Conservation (phyloP, 2,329 filamentous ascomycete genomes). For the Paraconiothyrium brasiliense region DNA sequence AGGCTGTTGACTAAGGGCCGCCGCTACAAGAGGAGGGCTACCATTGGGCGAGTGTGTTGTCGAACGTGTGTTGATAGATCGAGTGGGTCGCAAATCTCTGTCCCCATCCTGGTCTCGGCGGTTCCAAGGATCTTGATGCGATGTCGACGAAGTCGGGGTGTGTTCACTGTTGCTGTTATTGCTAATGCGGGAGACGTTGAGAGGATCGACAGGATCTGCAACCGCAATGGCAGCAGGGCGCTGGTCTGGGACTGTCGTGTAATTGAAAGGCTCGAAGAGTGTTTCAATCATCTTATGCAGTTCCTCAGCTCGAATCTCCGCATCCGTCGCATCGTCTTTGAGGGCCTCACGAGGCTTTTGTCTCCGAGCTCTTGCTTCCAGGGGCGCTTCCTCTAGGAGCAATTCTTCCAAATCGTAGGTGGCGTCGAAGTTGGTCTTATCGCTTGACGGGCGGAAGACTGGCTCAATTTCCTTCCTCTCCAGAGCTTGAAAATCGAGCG, state of each 20-base stretch:
- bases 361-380: slow-evolving; percentile 89
- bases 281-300: slow-evolving; percentile 93
- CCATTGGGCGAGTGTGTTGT: slow-evolving; percentile 59
- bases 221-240: slow-evolving; percentile 56
- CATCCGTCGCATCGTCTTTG: slow-evolving; percentile 92
- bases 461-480: slow-evolving; percentile 90
- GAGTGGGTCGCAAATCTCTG: slow-evolving; percentile 47
- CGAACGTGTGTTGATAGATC: slow-evolving; percentile 50
- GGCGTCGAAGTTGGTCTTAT: slow-evolving; percentile 99
- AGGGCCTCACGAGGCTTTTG: slow-evolving; percentile 93
- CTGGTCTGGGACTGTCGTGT: slow-evolving; percentile 83
- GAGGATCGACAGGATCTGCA: slow-evolving; percentile 40
- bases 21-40: slow-evolving; percentile 54
- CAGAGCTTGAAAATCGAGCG: slow-evolving; percentile 83
- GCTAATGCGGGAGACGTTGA: slow-evolving; percentile 42
- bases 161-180: slow-evolving; percentile 46
- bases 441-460: slow-evolving; percentile 90
- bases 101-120: slow-evolving; percentile 37
- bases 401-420: slow-evolving; percentile 97
- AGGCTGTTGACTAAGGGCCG: slow-evolving; percentile 35
- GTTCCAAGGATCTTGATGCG: slow-evolving; percentile 44
- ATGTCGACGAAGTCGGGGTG: slow-evolving; percentile 42
- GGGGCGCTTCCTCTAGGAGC: slow-evolving; percentile 88
- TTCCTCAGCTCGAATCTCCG: slow-evolving; percentile 94
- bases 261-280: slow-evolving; percentile 95